Percentiles rank a stretch among this genome's conserved stretches.
These are phyloP conservation scores for Nadsonia commutata DNA, from an alignment of 1,139 yeast species.

Conservation along the genomic window DNA sequence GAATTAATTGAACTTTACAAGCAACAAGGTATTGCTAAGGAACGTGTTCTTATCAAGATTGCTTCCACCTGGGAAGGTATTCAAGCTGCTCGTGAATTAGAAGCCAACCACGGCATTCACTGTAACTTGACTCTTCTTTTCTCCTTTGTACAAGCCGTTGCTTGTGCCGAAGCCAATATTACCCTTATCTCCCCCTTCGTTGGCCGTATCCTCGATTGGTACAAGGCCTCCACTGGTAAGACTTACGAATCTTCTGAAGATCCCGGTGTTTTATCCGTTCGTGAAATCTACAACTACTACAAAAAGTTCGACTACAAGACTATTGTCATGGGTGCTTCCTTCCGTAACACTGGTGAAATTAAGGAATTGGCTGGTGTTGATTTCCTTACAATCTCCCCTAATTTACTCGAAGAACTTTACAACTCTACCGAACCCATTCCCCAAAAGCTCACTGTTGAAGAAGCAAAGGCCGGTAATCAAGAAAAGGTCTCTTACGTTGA, in stretches of 20 bases:
- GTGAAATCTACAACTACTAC: constrained; percentile 87
- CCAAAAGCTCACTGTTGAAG: constrained; percentile 54
- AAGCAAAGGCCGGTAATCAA: constrained; percentile 37
- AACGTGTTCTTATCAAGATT: constrained; percentile 84
- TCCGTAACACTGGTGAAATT: constrained; percentile 96
- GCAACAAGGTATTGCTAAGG: constrained; percentile 70
- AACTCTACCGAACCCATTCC: constrained; percentile 72
- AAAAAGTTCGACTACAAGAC: constrained; percentile 93
- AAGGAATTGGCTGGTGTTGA: constrained; percentile 96
- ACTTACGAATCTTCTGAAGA: constrained; percentile 65
- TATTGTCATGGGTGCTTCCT: constrained; percentile 99
- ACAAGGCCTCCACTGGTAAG: constrained; percentile 88
- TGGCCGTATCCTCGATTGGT: constrained; percentile 98
- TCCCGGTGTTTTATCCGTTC: constrained; percentile 94
- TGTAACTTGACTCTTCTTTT: constrained; percentile 89
- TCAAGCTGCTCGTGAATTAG: constrained; percentile 95
- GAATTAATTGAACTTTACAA: constrained; percentile 76
- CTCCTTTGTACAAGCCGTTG: constrained; percentile 95
- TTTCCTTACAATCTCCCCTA: constrained; percentile 90
- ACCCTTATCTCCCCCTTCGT: constrained; percentile 97
- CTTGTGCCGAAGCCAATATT: constrained; percentile 95
- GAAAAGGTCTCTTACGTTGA: constrained; percentile 71
- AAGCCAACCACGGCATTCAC: constrained; percentile 81
- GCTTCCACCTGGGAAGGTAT: constrained; percentile 99
- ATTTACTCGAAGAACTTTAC: constrained; percentile 75